Percentiles rank a stretch among this genome's conserved stretches.
phyloP scores from a whole-genome alignment of 1,139 yeast species.

The Candida neerlandica region DNA sequence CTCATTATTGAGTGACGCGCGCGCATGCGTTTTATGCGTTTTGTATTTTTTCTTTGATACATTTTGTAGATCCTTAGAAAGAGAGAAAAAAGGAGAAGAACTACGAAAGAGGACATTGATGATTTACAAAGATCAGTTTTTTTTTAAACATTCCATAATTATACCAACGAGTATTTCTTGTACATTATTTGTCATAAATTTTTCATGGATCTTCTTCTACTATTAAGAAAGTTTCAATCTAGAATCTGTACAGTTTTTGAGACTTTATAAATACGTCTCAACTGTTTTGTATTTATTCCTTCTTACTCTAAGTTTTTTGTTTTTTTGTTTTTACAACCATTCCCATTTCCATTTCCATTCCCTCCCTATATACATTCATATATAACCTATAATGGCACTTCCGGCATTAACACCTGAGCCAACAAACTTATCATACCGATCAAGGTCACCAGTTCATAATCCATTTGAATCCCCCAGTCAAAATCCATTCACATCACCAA shows the following conservation, averaged over 20 bases:
- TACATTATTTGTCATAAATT: no score
- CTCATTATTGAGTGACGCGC: background rate
- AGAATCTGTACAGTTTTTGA: background rate
- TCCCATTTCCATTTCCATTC: no score
- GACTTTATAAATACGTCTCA: background rate
- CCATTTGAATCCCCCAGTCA: background rate
- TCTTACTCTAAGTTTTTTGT: background rate
- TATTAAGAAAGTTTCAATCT: background rate
- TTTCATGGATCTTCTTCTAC: background rate
- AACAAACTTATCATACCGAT: background rate
- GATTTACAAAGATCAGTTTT: constrained; percentile 1
- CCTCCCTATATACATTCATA: background rate
- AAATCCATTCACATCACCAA: background rate
- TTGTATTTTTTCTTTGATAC: background rate
- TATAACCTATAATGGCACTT: background rate
- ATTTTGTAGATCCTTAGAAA: background rate
- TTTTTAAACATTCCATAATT: background rate
- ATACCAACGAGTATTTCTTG: background rate
- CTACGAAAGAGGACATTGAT: background rate
- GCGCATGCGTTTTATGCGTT: background rate
- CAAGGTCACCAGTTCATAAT: background rate
- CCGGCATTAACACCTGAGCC: background rate
- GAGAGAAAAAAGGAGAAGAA: no score
- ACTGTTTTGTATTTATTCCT: background rate
- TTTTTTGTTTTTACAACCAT: background rate